phyloP scores from a whole-genome alignment of 1,284 basidiomycete genomes.

The Tilletia walkeri region DNA sequence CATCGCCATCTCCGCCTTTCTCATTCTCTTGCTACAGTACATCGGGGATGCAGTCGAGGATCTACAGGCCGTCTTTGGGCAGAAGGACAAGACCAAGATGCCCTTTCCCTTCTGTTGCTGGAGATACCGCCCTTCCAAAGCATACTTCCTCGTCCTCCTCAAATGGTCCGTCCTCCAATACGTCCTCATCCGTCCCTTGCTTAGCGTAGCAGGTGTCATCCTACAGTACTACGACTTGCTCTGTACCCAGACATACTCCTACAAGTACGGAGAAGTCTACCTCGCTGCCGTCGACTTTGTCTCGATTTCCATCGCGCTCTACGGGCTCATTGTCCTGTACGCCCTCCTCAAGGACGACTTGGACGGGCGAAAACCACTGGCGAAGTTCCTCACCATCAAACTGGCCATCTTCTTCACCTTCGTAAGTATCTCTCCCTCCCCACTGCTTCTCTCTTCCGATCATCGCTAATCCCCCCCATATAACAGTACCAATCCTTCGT shows the following conservation, averaged over 20 bases:
- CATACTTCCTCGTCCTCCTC: slow-evolving; percentile 35
- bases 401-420: slow-evolving; percentile 20
- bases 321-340: slow-evolving; percentile 65
- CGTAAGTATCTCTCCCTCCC: background rate
- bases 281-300: slow-evolving; percentile 26
- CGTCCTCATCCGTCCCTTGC: slow-evolving; percentile 30
- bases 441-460: background rate
- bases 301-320: slow-evolving; percentile 55
- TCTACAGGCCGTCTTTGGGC: slow-evolving; percentile 64
- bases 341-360: slow-evolving; percentile 75
- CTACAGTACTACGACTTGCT: slow-evolving; percentile 29
- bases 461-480: background rate
- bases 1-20: slow-evolving; percentile 63
- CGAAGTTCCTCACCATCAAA: slow-evolving; percentile 80
- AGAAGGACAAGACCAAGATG: slow-evolving; percentile 75
- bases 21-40: slow-evolving; percentile 75
- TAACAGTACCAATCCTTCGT: slow-evolving; percentile 40
- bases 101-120: slow-evolving; percentile 67
- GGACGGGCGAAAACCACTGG: slow-evolving; percentile 69
- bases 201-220: slow-evolving; percentile 32
- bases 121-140: slow-evolving; percentile 32
- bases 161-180: slow-evolving; percentile 38
- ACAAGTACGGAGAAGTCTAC: slow-evolving; percentile 34
- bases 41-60: slow-evolving; percentile 69
- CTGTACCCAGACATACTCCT: slow-evolving; percentile 27